Evolutionary conservation across 2,329 filamentous ascomycete genomes (phyloP).

Genomic region (Teratosphaeria nubilosa): DNA sequence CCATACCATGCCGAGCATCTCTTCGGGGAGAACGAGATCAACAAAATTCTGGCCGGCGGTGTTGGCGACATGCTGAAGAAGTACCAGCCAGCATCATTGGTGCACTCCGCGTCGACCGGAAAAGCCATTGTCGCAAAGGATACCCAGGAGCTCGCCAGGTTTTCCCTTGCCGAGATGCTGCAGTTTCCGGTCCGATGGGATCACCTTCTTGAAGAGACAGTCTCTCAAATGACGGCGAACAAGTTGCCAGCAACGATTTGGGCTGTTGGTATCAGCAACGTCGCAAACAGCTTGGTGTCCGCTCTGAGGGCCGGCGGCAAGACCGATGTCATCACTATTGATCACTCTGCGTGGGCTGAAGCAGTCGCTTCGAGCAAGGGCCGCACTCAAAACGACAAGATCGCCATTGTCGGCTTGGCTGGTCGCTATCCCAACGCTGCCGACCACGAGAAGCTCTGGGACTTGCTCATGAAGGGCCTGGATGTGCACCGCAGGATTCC

Average conservation of each 20-base stretch:
- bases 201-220: constrained; percentile 36
- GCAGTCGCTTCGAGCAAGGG: constrained; percentile 24
- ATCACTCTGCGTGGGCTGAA: constrained; percentile 36
- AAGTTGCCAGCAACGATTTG: constrained; percentile 35
- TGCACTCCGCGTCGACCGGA: constrained; percentile 39
- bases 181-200: constrained; percentile 41
- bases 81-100: constrained; percentile 32
- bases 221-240: constrained; percentile 36
- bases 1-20: constrained; percentile 51
- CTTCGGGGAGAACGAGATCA: constrained; percentile 40
- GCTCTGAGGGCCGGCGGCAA: constrained; percentile 43
- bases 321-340: constrained; percentile 31
- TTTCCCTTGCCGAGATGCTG: constrained; percentile 36
- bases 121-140: constrained; percentile 36
- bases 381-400: constrained; percentile 52
- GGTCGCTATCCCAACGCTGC: constrained; percentile 67
- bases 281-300: constrained; percentile 46
- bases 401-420: constrained; percentile 78
- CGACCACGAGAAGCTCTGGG: constrained; percentile 63
- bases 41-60: constrained; percentile 38
- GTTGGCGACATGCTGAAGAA: constrained; percentile 32
- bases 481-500: constrained; percentile 63
- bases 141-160: constrained; percentile 36
- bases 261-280: constrained; percentile 42
- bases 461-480: constrained; percentile 61